Base-by-base conservation (phyloP, 1,139 yeast genomes). In the Saccharomyces hybrid region DNA sequence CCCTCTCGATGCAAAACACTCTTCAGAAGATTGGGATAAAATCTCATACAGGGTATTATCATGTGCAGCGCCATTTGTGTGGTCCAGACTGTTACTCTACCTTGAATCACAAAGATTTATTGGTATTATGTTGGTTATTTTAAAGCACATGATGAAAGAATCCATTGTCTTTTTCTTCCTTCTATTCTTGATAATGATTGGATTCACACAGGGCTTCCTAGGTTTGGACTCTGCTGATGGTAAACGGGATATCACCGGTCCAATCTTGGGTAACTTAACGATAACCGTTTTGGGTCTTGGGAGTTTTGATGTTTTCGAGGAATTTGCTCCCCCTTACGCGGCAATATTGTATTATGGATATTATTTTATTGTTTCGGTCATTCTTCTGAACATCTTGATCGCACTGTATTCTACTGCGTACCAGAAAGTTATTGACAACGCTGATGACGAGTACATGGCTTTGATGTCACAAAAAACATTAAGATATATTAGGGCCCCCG, bases 201-300 rank as follows among this genome's bases (percentile, higher is more conserved):
- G 97, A 0, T 89, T 89, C 70, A 73, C 88, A 55, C 96, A 89
- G 66, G 96, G 96, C 0, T 88, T 89, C 70, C 71, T 89, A 51
- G 96, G 96, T 2, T 75, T 89, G 54, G 97, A 89, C 71, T 86
- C 88, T 32, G 86, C 95, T 7, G 97, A 89, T 70, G 96, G 96
- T 59, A 81, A 80, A 57, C 76, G 84, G 58, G 95, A 88, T 61
- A 86, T 88, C 42, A 86, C 96, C 0, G 72, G 74, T 47, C 76
- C 81, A 50, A 84, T 88, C 49, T 71, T 88, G 50, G 73, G 82
- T 19, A 83, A 86, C 31, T 77, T 89, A 72, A 75, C 86, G 46
- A 81, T 85, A 57, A 85, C 95, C 0, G 80, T 88, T 5, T 75
- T 88, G 60, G 88, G 90, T 11, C 83, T 81, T 5, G 87, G 93